Evolutionary conservation across 1,139 yeast genomes (phyloP), one percentile per base, ranked within the genome.

Genomic region (Nakaseomyces uthaithaninus): DNA sequence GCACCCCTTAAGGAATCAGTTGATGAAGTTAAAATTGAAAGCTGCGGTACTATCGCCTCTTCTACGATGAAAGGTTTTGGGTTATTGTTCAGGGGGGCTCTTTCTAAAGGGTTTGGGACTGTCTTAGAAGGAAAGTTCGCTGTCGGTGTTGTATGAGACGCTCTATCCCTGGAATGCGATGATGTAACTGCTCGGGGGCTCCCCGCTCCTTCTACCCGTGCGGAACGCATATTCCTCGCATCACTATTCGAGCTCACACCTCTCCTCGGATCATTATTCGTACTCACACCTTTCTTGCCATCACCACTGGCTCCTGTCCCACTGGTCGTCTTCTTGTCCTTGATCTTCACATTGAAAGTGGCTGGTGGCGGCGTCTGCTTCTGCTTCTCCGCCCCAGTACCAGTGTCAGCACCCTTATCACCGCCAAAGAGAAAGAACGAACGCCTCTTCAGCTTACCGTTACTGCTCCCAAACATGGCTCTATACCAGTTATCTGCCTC

Each of bases 351-450:
- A 19, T 31, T 31, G 17, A 17, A 15, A 20, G 22, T 19, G 8
- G 40, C 12, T 12, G 33, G 28, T n/a, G 26, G 25, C 15, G 18
- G 8, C 11, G 4, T 14, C n/a, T 20, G n/a, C 4, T 28, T 27
- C 27, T 19, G 22, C 11, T 16, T 37, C 27, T 22, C 33, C 15
- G 34, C 18, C 9, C n/a, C n/a, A n/a, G n/a, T n/a, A n/a, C n/a
- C n/a, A n/a, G 23, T 12, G 23, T 31, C 35, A 11, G 27, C 15
- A 19, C 18, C 27, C 37, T 42, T 40, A 22, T 24, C 37, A 28
- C 36, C 34, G 4, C 57, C 57, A 43, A 55, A 54, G 17, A 48
- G 47, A 30, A 55, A 51, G 36, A 54, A 55, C 3, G 59, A 52
- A 34, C 40, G 47, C 35, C 56, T 37, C 38, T 53, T 53, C 8